Conservation (phyloP, 1,284 basidiomycete genomes). For the Thelephora terrestris region DNA sequence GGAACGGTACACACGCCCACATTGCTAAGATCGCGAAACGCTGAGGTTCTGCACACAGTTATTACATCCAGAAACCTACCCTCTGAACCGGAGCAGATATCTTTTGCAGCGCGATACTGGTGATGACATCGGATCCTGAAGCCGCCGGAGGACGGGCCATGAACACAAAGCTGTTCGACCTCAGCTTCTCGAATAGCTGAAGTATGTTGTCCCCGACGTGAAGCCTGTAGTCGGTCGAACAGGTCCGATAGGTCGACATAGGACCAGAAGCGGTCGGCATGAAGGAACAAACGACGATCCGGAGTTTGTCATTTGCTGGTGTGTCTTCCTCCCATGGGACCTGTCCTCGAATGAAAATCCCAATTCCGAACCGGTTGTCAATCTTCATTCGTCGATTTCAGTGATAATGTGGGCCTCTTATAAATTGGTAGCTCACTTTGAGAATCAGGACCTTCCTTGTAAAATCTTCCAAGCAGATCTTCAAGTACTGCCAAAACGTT, state of each 20-base stretch:
- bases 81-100: slow-evolving; percentile 41
- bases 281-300: slow-evolving; percentile 50
- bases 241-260: slow-evolving; percentile 38
- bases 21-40: slow-evolving; percentile 31
- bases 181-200: slow-evolving; percentile 45
- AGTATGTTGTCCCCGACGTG: slow-evolving; percentile 42
- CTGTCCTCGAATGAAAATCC: slow-evolving; percentile 49
- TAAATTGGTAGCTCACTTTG: slow-evolving; percentile 28
- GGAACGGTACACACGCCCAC: slow-evolving; percentile 41
- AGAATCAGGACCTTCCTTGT: slow-evolving; percentile 47
- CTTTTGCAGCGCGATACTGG: slow-evolving; percentile 53
- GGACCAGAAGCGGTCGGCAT: slow-evolving; percentile 39
- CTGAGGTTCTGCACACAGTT: neutral
- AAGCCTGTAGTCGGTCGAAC: slow-evolving; percentile 41
- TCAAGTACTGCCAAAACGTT: slow-evolving; percentile 53
- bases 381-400: slow-evolving; percentile 26
- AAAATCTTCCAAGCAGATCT: slow-evolving; percentile 42
- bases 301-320: slow-evolving; percentile 37
- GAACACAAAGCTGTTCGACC: slow-evolving; percentile 47
- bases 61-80: slow-evolving; percentile 23
- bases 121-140: slow-evolving; percentile 36
- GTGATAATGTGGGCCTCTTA: neutral
- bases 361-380: slow-evolving; percentile 48
- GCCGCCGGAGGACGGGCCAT: slow-evolving; percentile 36
- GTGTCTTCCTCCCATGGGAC: slow-evolving; percentile 55